Conservation (phyloP, 495 filamentous ascomycete species). For the Hypoxylon fragiforme region DNA sequence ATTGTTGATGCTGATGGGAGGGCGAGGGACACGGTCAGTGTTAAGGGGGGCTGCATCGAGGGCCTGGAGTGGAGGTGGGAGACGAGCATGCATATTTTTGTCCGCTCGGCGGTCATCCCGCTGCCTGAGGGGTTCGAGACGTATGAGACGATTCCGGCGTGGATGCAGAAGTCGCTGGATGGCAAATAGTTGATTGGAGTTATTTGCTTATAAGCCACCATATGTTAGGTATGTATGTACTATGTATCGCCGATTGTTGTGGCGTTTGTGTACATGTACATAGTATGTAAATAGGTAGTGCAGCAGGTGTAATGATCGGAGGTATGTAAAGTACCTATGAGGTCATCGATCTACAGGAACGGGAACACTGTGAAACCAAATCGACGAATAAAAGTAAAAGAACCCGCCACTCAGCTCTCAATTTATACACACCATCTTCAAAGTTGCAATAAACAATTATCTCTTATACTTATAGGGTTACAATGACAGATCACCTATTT, state of each 20-base stretch:
- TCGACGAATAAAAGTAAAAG: not conserved
- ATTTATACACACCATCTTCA: not conserved
- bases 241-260: too few relatives aligned
- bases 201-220: not conserved
- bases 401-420: not conserved
- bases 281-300: too few relatives aligned
- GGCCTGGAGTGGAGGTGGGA: slow-evolving; percentile 39
- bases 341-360: slow-evolving; percentile 38
- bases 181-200: too few relatives aligned
- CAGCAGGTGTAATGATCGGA: too few relatives aligned
- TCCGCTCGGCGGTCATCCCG: slow-evolving; percentile 40
- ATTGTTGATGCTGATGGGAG: slow-evolving; percentile 42
- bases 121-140: slow-evolving; percentile 41
- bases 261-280: too few relatives aligned
- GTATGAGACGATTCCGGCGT: slow-evolving; percentile 38
- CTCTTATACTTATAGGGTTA: too few relatives aligned
- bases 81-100: slow-evolving; percentile 46
- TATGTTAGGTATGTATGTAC: too few relatives aligned
- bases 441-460: too few relatives aligned
- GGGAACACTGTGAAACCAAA: too few relatives aligned
- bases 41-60: slow-evolving; percentile 58
- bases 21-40: slow-evolving; percentile 39
- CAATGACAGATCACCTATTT: too few relatives aligned
- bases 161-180: slow-evolving; percentile 7
- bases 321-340: slow-evolving; percentile 27